phyloP scores from a whole-genome alignment of 1,284 basidiomycete species.

The Malassezia sp. region DNA sequence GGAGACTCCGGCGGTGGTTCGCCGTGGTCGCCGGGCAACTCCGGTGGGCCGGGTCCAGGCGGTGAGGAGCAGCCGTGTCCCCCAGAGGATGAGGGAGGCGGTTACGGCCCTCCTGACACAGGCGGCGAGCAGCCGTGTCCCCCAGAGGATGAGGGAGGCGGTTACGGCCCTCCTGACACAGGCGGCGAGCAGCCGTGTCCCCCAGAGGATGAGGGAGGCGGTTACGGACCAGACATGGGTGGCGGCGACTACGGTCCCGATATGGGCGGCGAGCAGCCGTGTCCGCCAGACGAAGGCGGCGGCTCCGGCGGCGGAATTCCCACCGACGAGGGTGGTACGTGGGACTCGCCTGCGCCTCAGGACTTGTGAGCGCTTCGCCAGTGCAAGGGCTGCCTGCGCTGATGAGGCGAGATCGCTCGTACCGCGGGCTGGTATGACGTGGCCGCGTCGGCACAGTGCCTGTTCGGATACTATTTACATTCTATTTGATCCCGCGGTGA shows the following conservation, averaged over 20 bases:
- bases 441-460: no score
- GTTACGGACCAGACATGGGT: no score
- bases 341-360: no score
- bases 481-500: no score
- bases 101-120: not conserved
- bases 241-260: not conserved
- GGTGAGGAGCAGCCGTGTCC: not conserved
- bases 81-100: not conserved
- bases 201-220: not conserved
- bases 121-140: not conserved
- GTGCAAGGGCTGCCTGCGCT: no score
- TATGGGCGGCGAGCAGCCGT: not conserved
- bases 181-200: no score
- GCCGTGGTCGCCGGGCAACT: not conserved
- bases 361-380: no score
- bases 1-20: not conserved
- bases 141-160: not conserved
- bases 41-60: no score
- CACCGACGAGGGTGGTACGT: not conserved
- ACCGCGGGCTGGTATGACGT: no score
- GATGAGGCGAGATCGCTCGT: no score
- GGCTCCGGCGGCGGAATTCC: not conserved
- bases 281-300: not conserved
- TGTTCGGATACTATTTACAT: no score
- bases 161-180: not conserved